Percentiles rank a stretch among this genome's conserved stretches.
These are phyloP conservation scores for Tarenaya hassleriana DNA, from an alignment of 345 rosid species.

Conservation along the genomic window DNA sequence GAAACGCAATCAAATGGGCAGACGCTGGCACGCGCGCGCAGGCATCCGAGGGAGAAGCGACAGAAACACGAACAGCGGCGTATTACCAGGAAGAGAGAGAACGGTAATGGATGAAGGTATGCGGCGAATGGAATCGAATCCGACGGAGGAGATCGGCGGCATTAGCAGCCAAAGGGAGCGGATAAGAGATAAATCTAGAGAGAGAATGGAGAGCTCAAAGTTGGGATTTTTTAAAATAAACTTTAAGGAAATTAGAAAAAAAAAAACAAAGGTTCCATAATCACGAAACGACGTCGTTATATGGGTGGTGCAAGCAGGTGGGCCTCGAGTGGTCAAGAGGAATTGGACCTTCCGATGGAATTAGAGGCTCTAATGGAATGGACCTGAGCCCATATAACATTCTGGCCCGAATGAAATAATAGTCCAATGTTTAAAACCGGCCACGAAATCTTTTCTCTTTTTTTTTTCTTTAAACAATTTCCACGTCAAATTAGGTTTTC, in stretches of 20 bases:
- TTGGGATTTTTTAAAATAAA: constrained; percentile 3
- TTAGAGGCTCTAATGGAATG: no score
- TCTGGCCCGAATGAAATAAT: no score
- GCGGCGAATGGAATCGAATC: constrained; percentile 19
- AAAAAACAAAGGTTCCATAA: not conserved
- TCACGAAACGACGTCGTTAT: constrained; percentile 7
- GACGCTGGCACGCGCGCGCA: constrained; percentile 10
- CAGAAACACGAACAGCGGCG: not conserved
- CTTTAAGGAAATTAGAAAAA: not conserved
- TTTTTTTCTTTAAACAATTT: no score
- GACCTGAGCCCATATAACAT: no score
- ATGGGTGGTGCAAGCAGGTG: constrained; percentile 21
- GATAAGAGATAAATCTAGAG: constrained; percentile 28
- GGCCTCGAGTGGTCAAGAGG: no score
- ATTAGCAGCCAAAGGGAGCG: constrained; percentile 26
- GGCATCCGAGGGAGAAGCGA: not conserved
- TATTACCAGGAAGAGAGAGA: not conserved
- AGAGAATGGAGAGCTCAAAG: not conserved
- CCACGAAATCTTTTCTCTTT: no score
- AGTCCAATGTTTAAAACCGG: no score
- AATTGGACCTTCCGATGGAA: no score
- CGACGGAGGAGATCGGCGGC: constrained; percentile 29
- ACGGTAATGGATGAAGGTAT: constrained; percentile 11
- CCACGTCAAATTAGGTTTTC: no score
- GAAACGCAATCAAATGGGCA: constrained; percentile 7